Evolutionary conservation across 768 basidiomycete species (phyloP), one percentile per base, ranked within the genome.

Genomic region (Lactarius pseudohatsudake): DNA sequence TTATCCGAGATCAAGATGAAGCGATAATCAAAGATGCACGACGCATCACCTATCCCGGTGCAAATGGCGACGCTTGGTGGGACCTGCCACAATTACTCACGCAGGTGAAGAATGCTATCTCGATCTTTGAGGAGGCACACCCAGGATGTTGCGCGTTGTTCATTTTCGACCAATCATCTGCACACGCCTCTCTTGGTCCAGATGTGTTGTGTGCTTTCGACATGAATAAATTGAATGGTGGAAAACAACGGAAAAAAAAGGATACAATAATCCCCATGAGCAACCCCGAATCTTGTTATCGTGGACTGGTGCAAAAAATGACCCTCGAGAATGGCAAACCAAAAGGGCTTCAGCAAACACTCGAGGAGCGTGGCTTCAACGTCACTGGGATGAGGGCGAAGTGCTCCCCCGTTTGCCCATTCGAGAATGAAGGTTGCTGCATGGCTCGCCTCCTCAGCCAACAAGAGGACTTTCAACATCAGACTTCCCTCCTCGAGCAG

Each of bases 361-460:
- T 59, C 2, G 11, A 59, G 10, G 47, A 61, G 13, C 1, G 15
- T 22, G 50, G 47, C 7, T 61, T 61, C 22, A 61, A 45, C 20
- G 20, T 54, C 13, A 22, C 7, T 13, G 30, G 43, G 7, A 26
- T 54, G 22, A 3, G 3, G 8, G 34, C 50, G 0, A 38, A 53
- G 5, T 61, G 60, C 3, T 34, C n/a, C 32, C 60, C 60, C 7
- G 22, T 61, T 18, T 61, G 50, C 13, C 34, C 60, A 5, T 5
- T 34, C 0, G n/a, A 61, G 8, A 61, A 53, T 7, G 10, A 53
- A 5, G 9, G 26, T 1, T 61, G 34, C 22, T 61, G 60, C 47
- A 61, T 61, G 60, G 60, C 59, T 7, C 4, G 32, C 20, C 47
- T 53, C 18, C 60, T 61, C 34, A 61, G 60, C 47, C 22, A 53